These are phyloP conservation scores for Metschnikowia arizonensis DNA, from an alignment of 805 yeast species.

Conservation along the genomic window DNA sequence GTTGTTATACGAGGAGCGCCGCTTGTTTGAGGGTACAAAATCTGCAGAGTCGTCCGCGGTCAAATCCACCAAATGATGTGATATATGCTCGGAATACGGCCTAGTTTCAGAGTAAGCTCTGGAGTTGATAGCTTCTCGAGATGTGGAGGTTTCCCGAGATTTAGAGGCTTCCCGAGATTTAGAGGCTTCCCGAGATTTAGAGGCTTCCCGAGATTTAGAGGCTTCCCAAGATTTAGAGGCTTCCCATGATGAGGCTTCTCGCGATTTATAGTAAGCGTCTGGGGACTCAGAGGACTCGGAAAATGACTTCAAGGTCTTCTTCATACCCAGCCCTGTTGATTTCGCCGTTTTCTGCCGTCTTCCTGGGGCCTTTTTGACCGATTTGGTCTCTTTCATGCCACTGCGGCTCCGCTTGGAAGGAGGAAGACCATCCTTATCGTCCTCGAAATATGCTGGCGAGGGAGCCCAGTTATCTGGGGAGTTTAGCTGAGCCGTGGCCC, in stretches of 20 bases:
- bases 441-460: conserved; percentile 1
- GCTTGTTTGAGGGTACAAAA: conserved; percentile 3
- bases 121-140: no score
- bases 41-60: conserved; percentile 13
- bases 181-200: not conserved
- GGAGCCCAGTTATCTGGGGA: conserved; percentile 6
- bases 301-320: not conserved
- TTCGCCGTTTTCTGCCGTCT: not conserved
- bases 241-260: not conserved
- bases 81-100: conserved; percentile 27
- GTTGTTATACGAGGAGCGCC: conserved; percentile 43
- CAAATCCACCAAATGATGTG: conserved; percentile 25
- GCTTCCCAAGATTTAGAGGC: no score
- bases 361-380: not conserved
- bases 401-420: not conserved
- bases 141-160: no score
- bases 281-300: not conserved
- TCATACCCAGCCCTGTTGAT: not conserved
- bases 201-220: no score
- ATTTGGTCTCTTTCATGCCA: not conserved
- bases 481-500: conserved; percentile 13
- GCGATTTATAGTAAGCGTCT: no score
- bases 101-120: not conserved
- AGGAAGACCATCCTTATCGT: not conserved
- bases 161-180: not conserved